Base-by-base conservation (phyloP, 1,284 basidiomycete genomes). In the Filobasidium uniguttulatum region DNA sequence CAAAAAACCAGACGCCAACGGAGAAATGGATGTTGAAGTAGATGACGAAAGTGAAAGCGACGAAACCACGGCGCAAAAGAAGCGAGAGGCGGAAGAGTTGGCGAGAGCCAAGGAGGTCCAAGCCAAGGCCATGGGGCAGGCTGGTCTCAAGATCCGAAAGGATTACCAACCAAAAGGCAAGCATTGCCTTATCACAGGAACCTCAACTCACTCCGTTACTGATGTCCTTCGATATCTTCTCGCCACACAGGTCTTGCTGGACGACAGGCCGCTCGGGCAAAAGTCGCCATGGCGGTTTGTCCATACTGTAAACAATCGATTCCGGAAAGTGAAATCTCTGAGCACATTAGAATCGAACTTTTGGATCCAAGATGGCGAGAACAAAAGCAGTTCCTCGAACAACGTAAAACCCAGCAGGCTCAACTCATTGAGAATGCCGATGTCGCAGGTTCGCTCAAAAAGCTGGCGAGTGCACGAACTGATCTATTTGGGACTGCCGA, bases 311-410 rank as follows among this genome's bases (percentile, higher is more conserved):
- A 85, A 28, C 89, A 97, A 66, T 82, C 87, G 67, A 85, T 98
- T 23, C 82, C 90, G 25, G 82, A 94, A 58, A 83, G 90, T 71
- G 91, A 98, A 67, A 76, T 98, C 55, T 81, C 90, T 58, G 91
- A 98, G 65, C 94, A 98, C 69, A 93, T 97, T 77, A 85, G 94
- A 62, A 96, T 98, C 67, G 94, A 99, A 68, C 72, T 97, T 45
- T 78, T 99, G 60, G 91, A 99, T 70, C 94, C 94, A 35, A 81
- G 83, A 63, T 97, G 90, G 90, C 94, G 94, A 67, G 87, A 89
- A 54, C 87, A 93, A 65, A 85, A 90, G 59, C 82, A 88, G 60
- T 76, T 72, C 17, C 72, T 89, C 60, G 90, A 96, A 64, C 77
- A 81, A 44, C 83, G 90, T 63, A 85, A 87, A 61, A 84, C 84